These are phyloP conservation scores for Backusella australiensis DNA, from an alignment of 192 early-diverging fungal species.

Conservation along the genomic window DNA sequence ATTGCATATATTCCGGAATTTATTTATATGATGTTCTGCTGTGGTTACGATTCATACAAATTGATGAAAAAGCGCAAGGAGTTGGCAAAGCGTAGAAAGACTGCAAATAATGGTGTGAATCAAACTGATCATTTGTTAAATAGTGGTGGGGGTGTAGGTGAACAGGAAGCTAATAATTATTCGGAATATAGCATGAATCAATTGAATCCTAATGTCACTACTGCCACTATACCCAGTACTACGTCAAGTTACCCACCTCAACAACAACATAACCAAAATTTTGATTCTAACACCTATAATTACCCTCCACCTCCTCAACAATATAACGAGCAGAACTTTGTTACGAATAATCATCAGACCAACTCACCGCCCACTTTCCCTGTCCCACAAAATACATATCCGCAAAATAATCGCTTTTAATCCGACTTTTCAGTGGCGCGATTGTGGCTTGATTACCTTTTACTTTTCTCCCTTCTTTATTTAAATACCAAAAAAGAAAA, in stretches of 20 bases:
- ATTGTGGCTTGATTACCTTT: not conserved
- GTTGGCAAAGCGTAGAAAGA: slow-evolving; percentile 9
- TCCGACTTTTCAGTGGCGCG: not conserved
- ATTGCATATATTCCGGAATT: slow-evolving; percentile 36
- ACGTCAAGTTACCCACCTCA: not conserved
- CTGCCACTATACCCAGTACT: not conserved
- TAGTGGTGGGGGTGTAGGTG: not conserved
- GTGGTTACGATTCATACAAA: slow-evolving; percentile 28
- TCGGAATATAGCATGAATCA: slow-evolving; percentile 4
- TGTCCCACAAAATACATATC: slow-evolving; percentile 1
- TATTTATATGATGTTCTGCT: slow-evolving; percentile 21
- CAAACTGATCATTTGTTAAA: slow-evolving; percentile 5
- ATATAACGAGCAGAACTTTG: not conserved
- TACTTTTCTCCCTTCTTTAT: not conserved
- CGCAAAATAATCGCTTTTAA: not conserved
- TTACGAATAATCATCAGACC: not conserved
- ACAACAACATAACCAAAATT: not conserved
- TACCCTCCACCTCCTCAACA: not conserved
- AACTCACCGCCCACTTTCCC: not conserved
- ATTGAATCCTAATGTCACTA: not conserved
- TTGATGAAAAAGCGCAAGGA: slow-evolving; percentile 30
- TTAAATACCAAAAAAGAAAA: slow-evolving; percentile 1
- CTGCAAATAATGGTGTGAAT: not conserved
- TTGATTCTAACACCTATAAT: not conserved
- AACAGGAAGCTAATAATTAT: not conserved